Conservation (phyloP, 495 filamentous ascomycete genomes). For the Hyaloscypha finlandica region DNA sequence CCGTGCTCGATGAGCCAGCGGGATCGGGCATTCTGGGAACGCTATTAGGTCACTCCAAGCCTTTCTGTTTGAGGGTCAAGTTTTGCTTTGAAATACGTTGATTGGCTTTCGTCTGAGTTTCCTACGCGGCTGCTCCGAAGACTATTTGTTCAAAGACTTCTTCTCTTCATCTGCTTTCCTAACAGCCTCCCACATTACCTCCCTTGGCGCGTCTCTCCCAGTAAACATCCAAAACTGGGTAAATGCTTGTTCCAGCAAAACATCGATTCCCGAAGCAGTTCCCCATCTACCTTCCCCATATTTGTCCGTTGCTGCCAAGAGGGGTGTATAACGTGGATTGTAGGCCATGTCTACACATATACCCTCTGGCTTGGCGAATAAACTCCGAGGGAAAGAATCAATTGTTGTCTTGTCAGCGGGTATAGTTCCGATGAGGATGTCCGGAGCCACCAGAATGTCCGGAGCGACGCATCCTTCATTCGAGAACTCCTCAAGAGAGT, state of each 20-base stretch:
- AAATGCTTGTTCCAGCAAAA: constrained; percentile 16
- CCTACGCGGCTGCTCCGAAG: too few species aligned
- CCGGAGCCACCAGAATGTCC: not conserved
- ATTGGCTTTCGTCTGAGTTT: too few species aligned
- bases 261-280: constrained; percentile 13
- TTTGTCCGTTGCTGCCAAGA: not conserved
- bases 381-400: constrained; percentile 1
- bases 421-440: constrained; percentile 3
- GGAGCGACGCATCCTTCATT: not conserved
- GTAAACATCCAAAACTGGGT: constrained; percentile 11
- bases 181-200: constrained; percentile 14
- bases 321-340: constrained; percentile 12
- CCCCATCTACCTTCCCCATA: constrained; percentile 9
- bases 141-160: not conserved
- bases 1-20: too few species aligned
- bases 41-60: too few species aligned
- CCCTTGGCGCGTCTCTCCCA: constrained; percentile 5
- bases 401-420: constrained; percentile 13
- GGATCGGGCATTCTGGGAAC: too few species aligned
- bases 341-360: constrained; percentile 14
- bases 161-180: constrained; percentile 11
- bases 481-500: not conserved
- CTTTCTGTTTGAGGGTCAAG: too few species aligned
- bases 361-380: constrained; percentile 7
- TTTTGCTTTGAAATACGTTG: too few species aligned